A percentile compares a stretch with the other conserved stretches of the same genome.
Evolutionary conservation across 768 basidiomycete genomes (phyloP).

Genomic region (Agaricus subrufescens): DNA sequence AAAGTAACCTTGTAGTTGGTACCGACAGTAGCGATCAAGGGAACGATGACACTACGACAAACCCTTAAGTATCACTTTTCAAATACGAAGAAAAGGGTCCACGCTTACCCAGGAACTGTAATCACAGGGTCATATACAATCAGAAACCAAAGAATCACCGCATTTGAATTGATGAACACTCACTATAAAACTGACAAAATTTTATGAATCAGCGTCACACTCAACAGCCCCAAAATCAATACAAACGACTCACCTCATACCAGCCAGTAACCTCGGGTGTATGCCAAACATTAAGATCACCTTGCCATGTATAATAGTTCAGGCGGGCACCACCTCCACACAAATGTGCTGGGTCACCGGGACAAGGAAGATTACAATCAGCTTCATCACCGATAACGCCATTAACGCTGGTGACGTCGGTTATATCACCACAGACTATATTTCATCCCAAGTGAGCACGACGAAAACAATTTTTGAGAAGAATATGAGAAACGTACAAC

Average conservation of each 20-base stretch:
- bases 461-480: no score
- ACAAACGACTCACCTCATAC: conserved; percentile 52
- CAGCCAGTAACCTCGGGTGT: conserved; percentile 58
- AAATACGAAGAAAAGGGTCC: not conserved
- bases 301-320: conserved; percentile 51
- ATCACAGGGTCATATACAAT: not conserved
- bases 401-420: conserved; percentile 40
- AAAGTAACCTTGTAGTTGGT: conserved; percentile 81
- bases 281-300: conserved; percentile 56
- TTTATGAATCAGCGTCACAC: not conserved
- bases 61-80: not conserved
- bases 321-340: conserved; percentile 60
- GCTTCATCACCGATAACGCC: conserved; percentile 34
- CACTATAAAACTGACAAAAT: conserved; percentile 40
- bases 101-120: conserved; percentile 44
- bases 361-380: conserved; percentile 51
- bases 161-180: conserved; percentile 10
- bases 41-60: conserved; percentile 54
- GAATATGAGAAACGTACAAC: conserved; percentile 61
- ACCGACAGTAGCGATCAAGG: conserved; percentile 70
- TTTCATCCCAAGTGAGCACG: not conserved
- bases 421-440: conserved; percentile 66
- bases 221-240: not conserved
- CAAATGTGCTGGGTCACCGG: conserved; percentile 64
- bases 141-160: not conserved